A percentile compares a stretch with the other conserved stretches of the same genome.
Conservation (phyloP, 371 early-diverging fungal genomes). For the Chytridium lagenaria region DNA sequence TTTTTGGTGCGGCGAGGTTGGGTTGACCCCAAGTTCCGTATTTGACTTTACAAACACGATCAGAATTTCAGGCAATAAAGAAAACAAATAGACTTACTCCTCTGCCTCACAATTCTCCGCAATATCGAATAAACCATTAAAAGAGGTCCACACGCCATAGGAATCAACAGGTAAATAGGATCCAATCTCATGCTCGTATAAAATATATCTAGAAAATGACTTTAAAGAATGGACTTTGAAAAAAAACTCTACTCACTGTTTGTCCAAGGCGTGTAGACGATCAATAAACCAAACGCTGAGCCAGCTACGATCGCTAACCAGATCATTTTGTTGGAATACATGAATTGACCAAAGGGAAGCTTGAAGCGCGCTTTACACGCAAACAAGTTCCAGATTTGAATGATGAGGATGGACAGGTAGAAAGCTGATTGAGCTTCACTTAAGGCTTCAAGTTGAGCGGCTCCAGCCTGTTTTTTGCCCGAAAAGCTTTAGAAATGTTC, state of each 20-base stretch:
- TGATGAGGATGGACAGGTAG: slow-evolving; percentile 59
- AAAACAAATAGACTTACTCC: not conserved
- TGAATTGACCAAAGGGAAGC: slow-evolving; percentile 47
- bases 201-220: slow-evolving; percentile 18
- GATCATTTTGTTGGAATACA: slow-evolving; percentile 40
- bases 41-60: too few relatives aligned
- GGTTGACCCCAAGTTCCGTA: too few relatives aligned
- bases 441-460: slow-evolving; percentile 55
- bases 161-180: slow-evolving; percentile 30
- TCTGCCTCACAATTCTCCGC: not conserved
- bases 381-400: slow-evolving; percentile 63
- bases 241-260: slow-evolving; percentile 37
- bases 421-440: slow-evolving; percentile 57
- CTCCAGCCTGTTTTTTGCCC: slow-evolving; percentile 35
- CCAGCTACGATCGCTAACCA: slow-evolving; percentile 44
- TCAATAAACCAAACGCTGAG: slow-evolving; percentile 34
- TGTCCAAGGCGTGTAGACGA: slow-evolving; percentile 53
- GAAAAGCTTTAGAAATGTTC: too few relatives aligned
- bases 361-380: slow-evolving; percentile 55
- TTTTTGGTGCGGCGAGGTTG: too few relatives aligned
- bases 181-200: slow-evolving; percentile 19
- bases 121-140: slow-evolving; percentile 7
- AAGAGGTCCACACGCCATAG: slow-evolving; percentile 10
- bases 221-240: not conserved
- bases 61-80: not conserved